Base-by-base conservation (phyloP, 1,284 basidiomycete species). In the Cryptococcus sp. region DNA sequence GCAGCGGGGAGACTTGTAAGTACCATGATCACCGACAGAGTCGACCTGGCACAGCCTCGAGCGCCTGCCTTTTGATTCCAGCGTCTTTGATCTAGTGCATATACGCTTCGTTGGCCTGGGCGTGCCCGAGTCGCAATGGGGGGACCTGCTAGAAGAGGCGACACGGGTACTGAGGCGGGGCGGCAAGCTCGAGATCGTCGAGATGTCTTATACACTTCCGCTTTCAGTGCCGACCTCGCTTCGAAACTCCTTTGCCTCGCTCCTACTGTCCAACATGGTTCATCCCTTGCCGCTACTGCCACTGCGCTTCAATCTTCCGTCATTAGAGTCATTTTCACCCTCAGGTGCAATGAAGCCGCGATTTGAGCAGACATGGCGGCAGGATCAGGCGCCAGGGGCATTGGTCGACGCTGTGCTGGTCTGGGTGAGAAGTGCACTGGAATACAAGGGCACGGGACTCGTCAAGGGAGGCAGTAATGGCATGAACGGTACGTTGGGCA, bases 141-240 rank as follows among this genome's bases (percentile, higher is more conserved):
- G 58, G 10, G 62, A 69, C 47, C 53, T 79, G 3, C 52, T 79
- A 0, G 75, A 78, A 48, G 77, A 79, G 58, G 70, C 69, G 5
- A 57, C 69, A 3, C 65, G 78, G 22, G 75, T 79, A 8, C 63
- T 79, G n/a, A 66, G 67, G 40, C 68, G 63, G 13, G 76, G 73
- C 0, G 78, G 77, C 2, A 67, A 73, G n/a, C 57, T 79, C 20
- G 78, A 79, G 68, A 75, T 79, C 45, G 69, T 78, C 58, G 78
- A 79, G 47, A 75, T 68, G 54, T 67, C 65, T 10, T 69, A 72
- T 57, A 57, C 58, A n/a, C 64, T 76, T 1, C 72, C 75, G 0
- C 35, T 63, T 0, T 47, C 53, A 2, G 56, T 65, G 0, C 64
- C 72, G 0, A 47, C 62, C 1, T 64, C 70, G 1, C 55, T 74